Evolutionary conservation across 805 yeast species (phyloP).

Genomic region (Komagataella pseudopastoris): DNA sequence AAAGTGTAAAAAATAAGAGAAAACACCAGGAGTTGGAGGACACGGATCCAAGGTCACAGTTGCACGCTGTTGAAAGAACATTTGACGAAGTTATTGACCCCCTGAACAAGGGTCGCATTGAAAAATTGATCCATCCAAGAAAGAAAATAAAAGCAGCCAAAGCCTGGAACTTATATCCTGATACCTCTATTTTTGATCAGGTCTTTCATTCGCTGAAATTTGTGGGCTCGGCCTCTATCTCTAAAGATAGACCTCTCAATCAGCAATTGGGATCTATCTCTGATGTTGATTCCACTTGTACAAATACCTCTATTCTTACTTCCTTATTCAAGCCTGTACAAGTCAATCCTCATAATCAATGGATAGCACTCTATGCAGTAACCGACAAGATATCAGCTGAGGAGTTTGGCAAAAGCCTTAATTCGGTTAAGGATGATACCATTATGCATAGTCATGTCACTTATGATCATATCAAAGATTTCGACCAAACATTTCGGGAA

Average conservation of each 20-base stretch:
- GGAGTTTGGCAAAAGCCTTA: conserved; percentile 10
- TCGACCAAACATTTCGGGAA: conserved; percentile 49
- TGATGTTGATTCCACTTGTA: conserved; percentile 21
- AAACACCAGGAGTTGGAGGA: conserved; percentile 18
- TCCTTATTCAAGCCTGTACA: conserved; percentile 67
- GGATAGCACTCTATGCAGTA: conserved; percentile 61
- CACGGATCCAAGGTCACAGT: conserved; percentile 48
- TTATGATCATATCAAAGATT: conserved; percentile 65
- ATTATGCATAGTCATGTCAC: conserved; percentile 25
- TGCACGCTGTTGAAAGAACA: conserved; percentile 61
- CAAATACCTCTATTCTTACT: conserved; percentile 29
- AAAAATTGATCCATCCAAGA: conserved; percentile 58
- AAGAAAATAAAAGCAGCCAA: conserved; percentile 65
- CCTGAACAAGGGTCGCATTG: conserved; percentile 8
- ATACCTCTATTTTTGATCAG: conserved; percentile 81
- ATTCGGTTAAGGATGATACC: conserved; percentile 29
- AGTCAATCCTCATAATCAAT: conserved; percentile 46
- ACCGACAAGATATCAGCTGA: conserved; percentile 25
- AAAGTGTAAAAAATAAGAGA: conserved; percentile 2
- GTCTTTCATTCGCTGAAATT: conserved; percentile 53
- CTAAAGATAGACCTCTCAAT: conserved; percentile 15
- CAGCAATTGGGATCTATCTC: conserved; percentile 16
- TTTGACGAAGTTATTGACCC: conserved; percentile 50
- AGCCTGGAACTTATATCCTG: conserved; percentile 79
- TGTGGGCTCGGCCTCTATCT: conserved; percentile 38